Percentiles rank a stretch among this genome's conserved stretches.
Evolutionary conservation across 371 early-diverging fungal genomes (phyloP).

Genomic region (Parasitella parasitica): DNA sequence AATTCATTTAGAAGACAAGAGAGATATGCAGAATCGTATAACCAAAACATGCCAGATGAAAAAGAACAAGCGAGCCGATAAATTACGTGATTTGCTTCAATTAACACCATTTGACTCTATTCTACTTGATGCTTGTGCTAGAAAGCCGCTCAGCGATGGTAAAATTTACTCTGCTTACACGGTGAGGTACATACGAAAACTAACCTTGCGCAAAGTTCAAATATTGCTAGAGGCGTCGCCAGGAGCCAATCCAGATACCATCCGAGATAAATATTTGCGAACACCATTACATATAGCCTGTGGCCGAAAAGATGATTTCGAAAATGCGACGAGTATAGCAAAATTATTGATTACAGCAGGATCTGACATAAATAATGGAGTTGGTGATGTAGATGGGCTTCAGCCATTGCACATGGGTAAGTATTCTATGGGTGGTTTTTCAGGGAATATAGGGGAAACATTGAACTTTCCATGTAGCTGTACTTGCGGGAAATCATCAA

Average conservation of each 20-base stretch:
- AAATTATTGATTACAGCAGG: slow-evolving; percentile 36
- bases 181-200: neutral
- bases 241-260: slow-evolving; percentile 38
- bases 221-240: slow-evolving; percentile 30
- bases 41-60: slow-evolving; percentile 31
- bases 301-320: slow-evolving; percentile 36
- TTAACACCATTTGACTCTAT: slow-evolving; percentile 27
- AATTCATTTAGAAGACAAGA: neutral
- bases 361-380: slow-evolving; percentile 51
- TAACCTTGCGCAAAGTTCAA: slow-evolving; percentile 25
- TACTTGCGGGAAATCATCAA: slow-evolving; percentile 44
- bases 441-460: neutral
- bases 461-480: slow-evolving; percentile 26
- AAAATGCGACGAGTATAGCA: slow-evolving; percentile 37
- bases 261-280: slow-evolving; percentile 43
- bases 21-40: slow-evolving; percentile 28
- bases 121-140: slow-evolving; percentile 40
- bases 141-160: slow-evolving; percentile 38
- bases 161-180: neutral
- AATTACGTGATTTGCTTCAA: slow-evolving; percentile 34
- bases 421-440: neutral
- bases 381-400: slow-evolving; percentile 47
- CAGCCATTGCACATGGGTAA: slow-evolving; percentile 53
- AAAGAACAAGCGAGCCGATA: slow-evolving; percentile 23
- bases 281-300: slow-evolving; percentile 53